phyloP scores from a whole-genome alignment of 768 basidiomycete genomes.

The Amyloporia xantha region DNA sequence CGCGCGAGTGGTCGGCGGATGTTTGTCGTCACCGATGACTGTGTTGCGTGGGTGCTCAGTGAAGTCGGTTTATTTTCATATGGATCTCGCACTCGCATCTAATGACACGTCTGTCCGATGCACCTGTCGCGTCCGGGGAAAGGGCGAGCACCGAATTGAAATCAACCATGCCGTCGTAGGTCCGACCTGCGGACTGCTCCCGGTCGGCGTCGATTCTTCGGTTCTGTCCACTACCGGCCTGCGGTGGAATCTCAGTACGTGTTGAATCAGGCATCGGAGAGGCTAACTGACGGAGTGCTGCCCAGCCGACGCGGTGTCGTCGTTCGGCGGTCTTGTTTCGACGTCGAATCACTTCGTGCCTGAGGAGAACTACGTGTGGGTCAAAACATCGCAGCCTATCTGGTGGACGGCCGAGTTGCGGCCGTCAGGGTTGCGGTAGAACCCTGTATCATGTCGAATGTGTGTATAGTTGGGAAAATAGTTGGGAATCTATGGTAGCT shows the following conservation, averaged over 20 bases:
- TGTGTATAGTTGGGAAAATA: too few species aligned
- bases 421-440: slow-evolving; percentile 3
- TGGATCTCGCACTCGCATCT: too few species aligned
- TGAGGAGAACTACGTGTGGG: slow-evolving; percentile 52
- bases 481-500: too few species aligned
- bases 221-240: slow-evolving; percentile 78
- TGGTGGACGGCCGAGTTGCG: slow-evolving; percentile 83
- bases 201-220: slow-evolving; percentile 76
- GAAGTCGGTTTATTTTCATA: too few species aligned
- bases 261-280: too few species aligned
- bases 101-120: too few species aligned
- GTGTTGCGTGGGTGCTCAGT: slow-evolving; percentile 85
- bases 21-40: slow-evolving; percentile 85
- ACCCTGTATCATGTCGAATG: background rate
- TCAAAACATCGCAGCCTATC: slow-evolving; percentile 77
- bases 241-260: slow-evolving; percentile 82
- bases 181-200: slow-evolving; percentile 90
- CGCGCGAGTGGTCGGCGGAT: slow-evolving; percentile 50
- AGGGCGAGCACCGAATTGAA: slow-evolving; percentile 81
- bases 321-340: slow-evolving; percentile 80
- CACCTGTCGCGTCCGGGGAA: background rate
- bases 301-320: slow-evolving; percentile 57
- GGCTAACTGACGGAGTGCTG: background rate
- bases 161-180: slow-evolving; percentile 74
- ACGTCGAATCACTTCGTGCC: slow-evolving; percentile 90